Base-by-base conservation (phyloP, 441 rosid genomes). In the Populus tomentosa region DNA sequence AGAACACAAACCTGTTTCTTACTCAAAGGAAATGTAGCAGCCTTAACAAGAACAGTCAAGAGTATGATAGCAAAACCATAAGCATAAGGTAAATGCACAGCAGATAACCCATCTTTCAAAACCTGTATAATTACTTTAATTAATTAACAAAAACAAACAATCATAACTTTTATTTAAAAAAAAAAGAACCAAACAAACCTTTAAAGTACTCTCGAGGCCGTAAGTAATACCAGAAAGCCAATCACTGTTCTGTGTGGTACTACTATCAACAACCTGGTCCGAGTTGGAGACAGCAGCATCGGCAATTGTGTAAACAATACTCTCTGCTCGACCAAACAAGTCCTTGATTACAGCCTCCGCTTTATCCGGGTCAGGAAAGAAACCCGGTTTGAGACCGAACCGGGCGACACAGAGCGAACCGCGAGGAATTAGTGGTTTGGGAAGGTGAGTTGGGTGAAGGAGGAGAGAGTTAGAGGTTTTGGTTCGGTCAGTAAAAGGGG, bases 31-130 rank as follows among this genome's bases (percentile, higher is more conserved):
- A 91, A 95, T 1, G 99, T 95, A 38, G 88, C 95, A 46, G 98
- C 96, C 85, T 95, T 95, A 71, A 95, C 97, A 80, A 95, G 91
- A 50, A 95, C 86, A 0, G 98, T 95, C 16, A 95, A 86, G 10
- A 95, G 89, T 80, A 95, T 91, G 79, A 95, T 92, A 63, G 99
- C 97, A 74, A 95, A 95, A 10, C 99, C 99, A 82, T 93, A 95
- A 0, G 98, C 82, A 71, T 93, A 93, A 1, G 98, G 97, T 13
- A 90, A 90, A 69, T 93, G 90, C 75, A 95, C 33, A 80, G 92
- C 72, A 32, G 98, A 89, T n/a, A 95, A 77, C 73, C 98, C 98
- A 81, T 88, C 91, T 84, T 91, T 86, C 80, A 95, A 86, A 80
- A 95, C 91, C 99, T 95, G 87, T 73, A 76, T 61, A 65, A 42